Percentiles rank a stretch among this genome's conserved stretches.
These are phyloP conservation scores for Thecaphora frezii DNA, from an alignment of 1,284 basidiomycete genomes.

Conservation along the genomic window DNA sequence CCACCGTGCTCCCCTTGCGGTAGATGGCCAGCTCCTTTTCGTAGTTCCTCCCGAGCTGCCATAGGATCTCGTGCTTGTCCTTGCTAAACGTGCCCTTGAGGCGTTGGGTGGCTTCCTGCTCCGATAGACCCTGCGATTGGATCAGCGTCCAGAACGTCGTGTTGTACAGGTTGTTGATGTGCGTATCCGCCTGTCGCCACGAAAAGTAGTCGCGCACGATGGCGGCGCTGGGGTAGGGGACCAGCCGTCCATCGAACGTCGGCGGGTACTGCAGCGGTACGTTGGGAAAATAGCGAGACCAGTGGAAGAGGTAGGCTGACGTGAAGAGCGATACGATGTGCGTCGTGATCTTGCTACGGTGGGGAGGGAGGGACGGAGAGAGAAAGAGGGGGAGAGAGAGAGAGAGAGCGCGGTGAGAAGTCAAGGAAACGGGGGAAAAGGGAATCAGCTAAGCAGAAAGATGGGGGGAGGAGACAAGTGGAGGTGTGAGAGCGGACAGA, in stretches of 20 bases:
- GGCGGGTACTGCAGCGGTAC: conserved; percentile 74
- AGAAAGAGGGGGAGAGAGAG: not conserved
- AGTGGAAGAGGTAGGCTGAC: conserved; percentile 84
- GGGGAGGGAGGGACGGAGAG: not conserved
- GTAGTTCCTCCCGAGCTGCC: conserved; percentile 85
- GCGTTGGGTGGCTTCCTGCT: conserved; percentile 75
- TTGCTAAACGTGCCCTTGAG: conserved; percentile 79
- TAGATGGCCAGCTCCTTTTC: conserved; percentile 74
- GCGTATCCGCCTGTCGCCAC: conserved; percentile 94
- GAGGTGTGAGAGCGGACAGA: not conserved
- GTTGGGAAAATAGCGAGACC: conserved; percentile 76
- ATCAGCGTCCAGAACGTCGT: conserved; percentile 94
- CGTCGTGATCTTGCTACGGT: conserved; percentile 77
- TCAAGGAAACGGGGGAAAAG: too few relatives aligned
- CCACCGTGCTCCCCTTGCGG: conserved; percentile 81
- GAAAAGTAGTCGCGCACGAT: conserved; percentile 88
- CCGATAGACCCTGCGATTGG: conserved; percentile 73
- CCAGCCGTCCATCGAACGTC: conserved; percentile 81
- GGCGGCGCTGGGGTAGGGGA: conserved; percentile 75
- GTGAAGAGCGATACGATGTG: conserved; percentile 89
- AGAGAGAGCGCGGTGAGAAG: too few relatives aligned
- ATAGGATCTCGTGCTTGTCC: conserved; percentile 89
- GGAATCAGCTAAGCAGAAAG: not conserved
- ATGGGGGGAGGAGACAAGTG: not conserved
- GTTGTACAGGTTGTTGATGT: conserved; percentile 98